Percentiles rank a stretch among this genome's conserved stretches.
These are phyloP conservation scores for Aphanomyces cochlioides DNA, from an alignment of 352 stramenopile species.

Conservation along the genomic window DNA sequence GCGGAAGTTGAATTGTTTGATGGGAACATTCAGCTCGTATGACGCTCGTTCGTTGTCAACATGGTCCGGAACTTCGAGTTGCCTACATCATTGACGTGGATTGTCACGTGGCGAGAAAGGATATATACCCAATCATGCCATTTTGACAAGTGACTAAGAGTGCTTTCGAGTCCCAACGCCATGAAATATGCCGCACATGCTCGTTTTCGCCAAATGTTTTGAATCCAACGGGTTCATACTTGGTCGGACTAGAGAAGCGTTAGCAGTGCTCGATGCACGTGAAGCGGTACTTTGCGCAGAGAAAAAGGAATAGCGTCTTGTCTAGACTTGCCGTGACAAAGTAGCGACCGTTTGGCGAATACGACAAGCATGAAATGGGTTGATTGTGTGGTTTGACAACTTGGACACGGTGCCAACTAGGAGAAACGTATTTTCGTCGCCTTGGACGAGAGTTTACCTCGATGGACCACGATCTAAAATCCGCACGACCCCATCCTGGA, in stretches of 20 bases:
- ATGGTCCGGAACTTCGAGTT: slow-evolving; percentile 2
- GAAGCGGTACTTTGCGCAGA: too few species aligned
- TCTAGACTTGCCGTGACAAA: slow-evolving; percentile 80
- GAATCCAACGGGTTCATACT: slow-evolving; percentile 79
- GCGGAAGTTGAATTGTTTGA: slow-evolving; percentile 15
- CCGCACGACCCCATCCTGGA: slow-evolving; percentile 84
- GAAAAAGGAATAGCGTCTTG: slow-evolving; percentile 85
- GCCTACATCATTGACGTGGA: background rate
- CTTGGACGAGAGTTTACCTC: background rate
- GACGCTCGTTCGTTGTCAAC: slow-evolving; percentile 6
- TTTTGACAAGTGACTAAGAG: slow-evolving; percentile 61
- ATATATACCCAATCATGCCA: slow-evolving; percentile 69
- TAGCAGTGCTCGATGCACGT: too few species aligned
- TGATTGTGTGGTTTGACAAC: slow-evolving; percentile 88
- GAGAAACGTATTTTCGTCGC: background rate
- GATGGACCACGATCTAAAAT: slow-evolving; percentile 38
- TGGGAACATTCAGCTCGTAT: slow-evolving; percentile 12
- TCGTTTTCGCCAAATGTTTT: slow-evolving; percentile 35
- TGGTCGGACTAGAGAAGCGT: slow-evolving; percentile 36
- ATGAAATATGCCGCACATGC: slow-evolving; percentile 46
- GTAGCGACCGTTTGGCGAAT: slow-evolving; percentile 59
- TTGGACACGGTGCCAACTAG: slow-evolving; percentile 55
- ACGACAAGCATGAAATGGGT: slow-evolving; percentile 61
- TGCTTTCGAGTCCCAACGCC: slow-evolving; percentile 60
- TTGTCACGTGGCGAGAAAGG: too few species aligned